phyloP scores from a whole-genome alignment of 345 rosid species.

The Triadica sebifera region DNA sequence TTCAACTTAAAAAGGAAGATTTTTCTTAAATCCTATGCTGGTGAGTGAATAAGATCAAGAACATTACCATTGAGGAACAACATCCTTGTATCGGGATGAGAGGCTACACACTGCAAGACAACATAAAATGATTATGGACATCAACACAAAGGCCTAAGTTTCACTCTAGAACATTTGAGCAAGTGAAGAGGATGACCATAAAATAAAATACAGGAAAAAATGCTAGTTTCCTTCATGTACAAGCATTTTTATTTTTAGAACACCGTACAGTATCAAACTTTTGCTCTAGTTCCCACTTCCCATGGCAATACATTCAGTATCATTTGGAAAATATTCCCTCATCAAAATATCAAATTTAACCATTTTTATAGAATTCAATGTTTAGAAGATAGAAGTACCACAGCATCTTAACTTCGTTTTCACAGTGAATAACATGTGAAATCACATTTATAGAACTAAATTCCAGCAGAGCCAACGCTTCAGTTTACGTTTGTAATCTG shows the following conservation, averaged over 20 bases:
- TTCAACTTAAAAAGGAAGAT: constrained; percentile 4
- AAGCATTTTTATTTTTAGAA: neutral
- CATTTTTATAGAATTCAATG: neutral
- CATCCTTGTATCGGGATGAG: constrained; percentile 96
- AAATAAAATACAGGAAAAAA: neutral
- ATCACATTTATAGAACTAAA: neutral
- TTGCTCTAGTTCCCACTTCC: neutral
- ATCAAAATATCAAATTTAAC: neutral
- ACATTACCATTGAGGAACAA: constrained; percentile 76
- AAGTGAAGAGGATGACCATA: neutral
- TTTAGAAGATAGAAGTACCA: neutral
- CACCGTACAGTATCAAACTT: neutral
- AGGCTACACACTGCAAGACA: constrained; percentile 90
- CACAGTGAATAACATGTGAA: neutral
- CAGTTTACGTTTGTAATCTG: neutral
- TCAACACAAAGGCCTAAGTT: neutral
- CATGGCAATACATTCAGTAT: neutral
- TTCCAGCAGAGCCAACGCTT: neutral
- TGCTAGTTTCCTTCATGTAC: neutral
- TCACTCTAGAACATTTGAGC: neutral
- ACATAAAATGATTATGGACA: constrained; percentile 8
- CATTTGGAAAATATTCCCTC: neutral
- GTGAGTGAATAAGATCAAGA: constrained; percentile 20
- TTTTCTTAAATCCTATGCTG: neutral
- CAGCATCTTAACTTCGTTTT: neutral